Evolutionary conservation across 2,329 filamentous ascomycete genomes (phyloP).

Genomic region (Diplodia seriata): DNA sequence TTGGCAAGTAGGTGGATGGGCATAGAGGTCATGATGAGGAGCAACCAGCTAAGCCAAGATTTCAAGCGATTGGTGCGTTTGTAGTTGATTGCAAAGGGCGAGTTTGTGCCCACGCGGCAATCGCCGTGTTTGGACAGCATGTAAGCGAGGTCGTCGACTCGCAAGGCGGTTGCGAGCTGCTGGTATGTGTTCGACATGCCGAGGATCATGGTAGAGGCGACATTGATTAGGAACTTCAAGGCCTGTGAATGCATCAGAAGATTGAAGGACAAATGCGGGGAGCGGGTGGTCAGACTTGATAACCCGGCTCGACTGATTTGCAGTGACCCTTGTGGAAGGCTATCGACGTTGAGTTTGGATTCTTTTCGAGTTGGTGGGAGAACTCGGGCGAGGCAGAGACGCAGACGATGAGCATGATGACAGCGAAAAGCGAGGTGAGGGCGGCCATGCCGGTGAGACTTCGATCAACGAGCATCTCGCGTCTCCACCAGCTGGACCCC

Average conservation of each 20-base stretch:
- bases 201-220: slow-evolving; percentile 41
- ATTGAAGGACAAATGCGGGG: background rate
- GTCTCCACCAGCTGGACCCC: slow-evolving; percentile 39
- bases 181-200: slow-evolving; percentile 46
- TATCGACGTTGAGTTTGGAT: background rate
- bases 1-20: slow-evolving; percentile 43
- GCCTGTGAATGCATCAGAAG: background rate
- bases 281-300: background rate
- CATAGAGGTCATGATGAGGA: slow-evolving; percentile 13
- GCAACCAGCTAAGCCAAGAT: background rate
- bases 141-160: slow-evolving; percentile 32
- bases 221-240: slow-evolving; percentile 39
- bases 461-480: slow-evolving; percentile 42
- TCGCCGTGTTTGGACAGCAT: slow-evolving; percentile 7
- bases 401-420: slow-evolving; percentile 27
- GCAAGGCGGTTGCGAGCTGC: slow-evolving; percentile 41
- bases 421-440: slow-evolving; percentile 35
- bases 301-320: background rate
- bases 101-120: slow-evolving; percentile 10
- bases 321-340: background rate
- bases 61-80: background rate
- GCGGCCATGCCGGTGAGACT: slow-evolving; percentile 41
- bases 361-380: background rate
- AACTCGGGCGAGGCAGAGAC: background rate
- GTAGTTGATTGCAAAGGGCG: slow-evolving; percentile 14